Percentiles rank a stretch among this genome's conserved stretches.
Evolutionary conservation across 177 flowering plant genomes (phyloP).

Genomic region (Vitis hybrid): DNA sequence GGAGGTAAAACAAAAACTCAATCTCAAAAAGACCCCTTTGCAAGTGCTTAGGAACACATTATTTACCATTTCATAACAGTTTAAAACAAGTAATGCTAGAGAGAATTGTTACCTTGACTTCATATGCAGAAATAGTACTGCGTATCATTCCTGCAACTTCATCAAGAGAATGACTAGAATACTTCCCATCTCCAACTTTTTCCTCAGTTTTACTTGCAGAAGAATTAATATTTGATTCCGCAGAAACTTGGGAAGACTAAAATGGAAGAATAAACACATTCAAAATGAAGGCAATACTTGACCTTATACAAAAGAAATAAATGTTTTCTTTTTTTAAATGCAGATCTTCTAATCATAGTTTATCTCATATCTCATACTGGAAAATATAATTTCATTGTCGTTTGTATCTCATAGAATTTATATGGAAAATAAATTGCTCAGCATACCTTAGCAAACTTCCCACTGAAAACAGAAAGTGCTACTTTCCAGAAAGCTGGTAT

Average conservation of each 20-base stretch:
- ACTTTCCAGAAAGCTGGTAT: constrained; percentile 96
- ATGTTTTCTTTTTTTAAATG: not conserved
- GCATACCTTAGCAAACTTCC: constrained; percentile 96
- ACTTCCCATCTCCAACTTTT: constrained; percentile 64
- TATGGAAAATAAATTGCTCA: constrained; percentile 6
- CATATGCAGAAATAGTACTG: constrained; percentile 74
- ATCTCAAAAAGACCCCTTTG: too few species aligned
- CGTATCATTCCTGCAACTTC: constrained; percentile 93
- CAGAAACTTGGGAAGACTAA: constrained; percentile 82
- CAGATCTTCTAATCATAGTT: not conserved
- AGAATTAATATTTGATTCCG: constrained; percentile 58
- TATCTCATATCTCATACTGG: not conserved
- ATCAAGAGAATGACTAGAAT: constrained; percentile 88
- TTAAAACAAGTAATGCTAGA: not conserved
- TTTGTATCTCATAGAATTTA: not conserved
- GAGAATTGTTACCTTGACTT: constrained; percentile 57
- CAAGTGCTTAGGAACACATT: too few species aligned
- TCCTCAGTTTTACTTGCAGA: constrained; percentile 57
- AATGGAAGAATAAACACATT: constrained; percentile 5
- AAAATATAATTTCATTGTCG: not conserved
- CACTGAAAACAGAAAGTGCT: constrained; percentile 87
- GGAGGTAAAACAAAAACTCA: too few species aligned
- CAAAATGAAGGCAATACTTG: not conserved
- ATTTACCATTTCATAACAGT: too few species aligned
- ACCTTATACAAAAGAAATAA: not conserved